Evolutionary conservation across 2,329 filamentous ascomycete genomes (phyloP).

Genomic region (Neurospora crassa): DNA sequence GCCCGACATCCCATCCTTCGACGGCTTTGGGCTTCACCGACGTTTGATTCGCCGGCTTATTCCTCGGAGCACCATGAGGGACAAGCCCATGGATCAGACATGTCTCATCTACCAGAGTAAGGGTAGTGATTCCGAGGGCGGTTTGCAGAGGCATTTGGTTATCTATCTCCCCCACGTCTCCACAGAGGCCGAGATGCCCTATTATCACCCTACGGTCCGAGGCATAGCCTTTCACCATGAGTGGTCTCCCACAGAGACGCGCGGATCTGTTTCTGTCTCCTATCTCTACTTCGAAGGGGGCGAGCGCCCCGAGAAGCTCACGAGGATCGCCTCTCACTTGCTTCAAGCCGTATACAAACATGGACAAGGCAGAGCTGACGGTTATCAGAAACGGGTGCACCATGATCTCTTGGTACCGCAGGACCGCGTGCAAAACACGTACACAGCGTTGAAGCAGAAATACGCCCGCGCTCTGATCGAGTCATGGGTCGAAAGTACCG

Average conservation of each 20-base stretch:
- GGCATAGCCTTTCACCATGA: conserved; percentile 69
- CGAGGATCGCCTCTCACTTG: conserved; percentile 59
- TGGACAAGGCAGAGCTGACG: conserved; percentile 51
- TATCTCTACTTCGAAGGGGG: conserved; percentile 41
- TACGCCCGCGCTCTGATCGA: conserved; percentile 64
- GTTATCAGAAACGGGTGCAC: conserved; percentile 72
- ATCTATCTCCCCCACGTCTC: conserved; percentile 69
- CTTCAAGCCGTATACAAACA: conserved; percentile 64
- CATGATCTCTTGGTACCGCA: conserved; percentile 77
- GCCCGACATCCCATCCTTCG: conserved; percentile 35
- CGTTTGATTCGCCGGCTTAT: conserved; percentile 69
- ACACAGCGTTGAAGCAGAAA: conserved; percentile 66
- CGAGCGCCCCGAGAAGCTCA: conserved; percentile 37
- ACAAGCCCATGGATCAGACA: conserved; percentile 70
- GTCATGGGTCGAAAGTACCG: conserved; percentile 79
- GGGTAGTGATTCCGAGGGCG: conserved; percentile 12
- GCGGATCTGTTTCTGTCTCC: conserved; percentile 48
- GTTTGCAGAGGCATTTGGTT: conserved; percentile 43
- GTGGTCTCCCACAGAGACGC: conserved; percentile 35
- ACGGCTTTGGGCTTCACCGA: conserved; percentile 40
- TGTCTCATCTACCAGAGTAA: conserved; percentile 55
- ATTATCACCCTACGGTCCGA: conserved; percentile 74
- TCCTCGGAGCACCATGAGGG: conserved; percentile 70
- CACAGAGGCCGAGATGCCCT: conserved; percentile 58
- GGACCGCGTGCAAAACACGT: conserved; percentile 70